These are phyloP conservation scores for Penicillium sclerotigenum DNA, from an alignment of 2,329 filamentous ascomycete genomes.

Conservation along the genomic window DNA sequence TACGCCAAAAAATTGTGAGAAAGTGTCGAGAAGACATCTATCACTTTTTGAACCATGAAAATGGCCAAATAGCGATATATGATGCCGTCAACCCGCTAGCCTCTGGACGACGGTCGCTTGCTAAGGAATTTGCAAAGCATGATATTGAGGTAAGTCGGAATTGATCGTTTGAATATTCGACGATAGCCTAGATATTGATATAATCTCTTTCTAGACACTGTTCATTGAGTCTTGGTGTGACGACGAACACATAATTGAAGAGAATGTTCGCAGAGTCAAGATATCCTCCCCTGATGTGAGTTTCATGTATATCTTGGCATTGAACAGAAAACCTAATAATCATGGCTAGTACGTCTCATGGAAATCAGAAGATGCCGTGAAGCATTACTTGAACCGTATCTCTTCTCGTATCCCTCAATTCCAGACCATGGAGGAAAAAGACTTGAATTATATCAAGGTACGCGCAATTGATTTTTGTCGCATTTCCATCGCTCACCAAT, in stretches of 20 bases:
- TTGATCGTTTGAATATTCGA: not conserved
- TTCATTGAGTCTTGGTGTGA: slow-evolving; percentile 97
- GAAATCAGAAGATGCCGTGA: slow-evolving; percentile 86
- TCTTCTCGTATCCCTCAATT: slow-evolving; percentile 91
- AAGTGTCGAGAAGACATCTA: slow-evolving; percentile 98
- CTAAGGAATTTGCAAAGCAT: slow-evolving; percentile 96
- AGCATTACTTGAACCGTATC: slow-evolving; percentile 86
- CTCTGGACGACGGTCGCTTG: slow-evolving; percentile 74
- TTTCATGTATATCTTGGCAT: slow-evolving; percentile 9
- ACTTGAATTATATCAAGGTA: slow-evolving; percentile 90
- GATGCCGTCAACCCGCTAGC: slow-evolving; percentile 94
- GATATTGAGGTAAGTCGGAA: slow-evolving; percentile 70
- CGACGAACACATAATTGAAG: slow-evolving; percentile 87
- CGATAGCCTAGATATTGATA: not conserved
- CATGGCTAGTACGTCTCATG: slow-evolving; percentile 72
- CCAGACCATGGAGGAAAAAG: slow-evolving; percentile 90
- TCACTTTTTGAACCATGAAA: slow-evolving; percentile 92
- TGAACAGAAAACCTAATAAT: slow-evolving; percentile 8
- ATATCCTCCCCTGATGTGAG: slow-evolving; percentile 91
- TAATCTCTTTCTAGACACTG: slow-evolving; percentile 64
- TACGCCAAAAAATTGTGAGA: slow-evolving; percentile 95
- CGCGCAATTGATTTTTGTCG: not conserved
- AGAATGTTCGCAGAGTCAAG: slow-evolving; percentile 96
- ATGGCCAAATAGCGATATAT: slow-evolving; percentile 97
- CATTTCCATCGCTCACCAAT: slow-evolving; percentile 11